phyloP scores from a whole-genome alignment of 371 early-diverging fungal genomes.

The Rhizopus sp. region DNA sequence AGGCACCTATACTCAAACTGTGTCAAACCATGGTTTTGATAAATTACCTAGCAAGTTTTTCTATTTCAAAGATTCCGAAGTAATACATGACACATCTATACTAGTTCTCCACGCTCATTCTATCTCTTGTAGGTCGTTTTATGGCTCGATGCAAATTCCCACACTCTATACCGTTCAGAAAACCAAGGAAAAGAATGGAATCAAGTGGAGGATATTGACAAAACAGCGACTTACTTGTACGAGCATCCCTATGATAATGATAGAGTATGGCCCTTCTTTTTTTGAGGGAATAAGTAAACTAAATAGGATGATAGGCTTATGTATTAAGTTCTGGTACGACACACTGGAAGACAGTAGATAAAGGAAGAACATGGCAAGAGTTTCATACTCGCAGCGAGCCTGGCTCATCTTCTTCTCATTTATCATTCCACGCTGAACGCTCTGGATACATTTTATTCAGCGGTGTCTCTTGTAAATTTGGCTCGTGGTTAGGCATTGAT shows the following conservation, averaged over 20 bases:
- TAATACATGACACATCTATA: slow-evolving; percentile 21
- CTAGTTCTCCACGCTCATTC: no score
- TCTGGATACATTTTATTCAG: slow-evolving; percentile 60
- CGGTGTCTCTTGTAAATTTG: slow-evolving; percentile 51
- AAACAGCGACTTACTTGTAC: slow-evolving; percentile 42
- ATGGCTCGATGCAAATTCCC: slow-evolving; percentile 53
- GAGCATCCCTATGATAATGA: slow-evolving; percentile 63
- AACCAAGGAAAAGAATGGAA: slow-evolving; percentile 73
- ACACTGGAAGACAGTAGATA: slow-evolving; percentile 71
- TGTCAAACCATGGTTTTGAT: slow-evolving; percentile 49
- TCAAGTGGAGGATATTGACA: slow-evolving; percentile 43
- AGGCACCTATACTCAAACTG: slow-evolving; percentile 19
- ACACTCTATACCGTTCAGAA: slow-evolving; percentile 60
- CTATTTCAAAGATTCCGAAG: slow-evolving; percentile 72
- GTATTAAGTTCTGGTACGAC: slow-evolving; percentile 54
- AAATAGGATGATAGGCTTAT: slow-evolving; percentile 52
- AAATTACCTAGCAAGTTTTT: slow-evolving; percentile 55
- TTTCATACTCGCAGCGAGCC: slow-evolving; percentile 60
- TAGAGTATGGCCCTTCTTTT: slow-evolving; percentile 36
- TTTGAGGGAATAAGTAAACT: background rate
- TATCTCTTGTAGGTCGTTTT: slow-evolving; percentile 50
- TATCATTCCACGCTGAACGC: slow-evolving; percentile 72
- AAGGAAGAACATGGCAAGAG: slow-evolving; percentile 64
- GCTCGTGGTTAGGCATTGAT: slow-evolving; percentile 47
- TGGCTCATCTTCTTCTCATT: slow-evolving; percentile 32